These are phyloP conservation scores for Margaritispora aquatica DNA, from an alignment of 495 filamentous ascomycete genomes.

Conservation along the genomic window DNA sequence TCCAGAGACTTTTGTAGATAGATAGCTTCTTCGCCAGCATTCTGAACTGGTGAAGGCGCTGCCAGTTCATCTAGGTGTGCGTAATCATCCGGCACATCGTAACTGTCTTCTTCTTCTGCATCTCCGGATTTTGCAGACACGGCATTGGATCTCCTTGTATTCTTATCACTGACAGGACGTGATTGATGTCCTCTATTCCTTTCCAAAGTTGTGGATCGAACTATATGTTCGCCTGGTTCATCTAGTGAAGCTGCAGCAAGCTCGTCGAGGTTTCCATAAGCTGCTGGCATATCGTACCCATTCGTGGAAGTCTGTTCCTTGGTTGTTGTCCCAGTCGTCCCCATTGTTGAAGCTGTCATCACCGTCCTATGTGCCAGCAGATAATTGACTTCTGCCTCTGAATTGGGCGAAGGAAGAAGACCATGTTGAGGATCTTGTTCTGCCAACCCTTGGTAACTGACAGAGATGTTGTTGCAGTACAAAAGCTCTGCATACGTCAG, in stretches of 20 bases:
- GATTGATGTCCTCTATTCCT: neutral
- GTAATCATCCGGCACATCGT: slow-evolving; percentile 42
- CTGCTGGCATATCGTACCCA: slow-evolving; percentile 13
- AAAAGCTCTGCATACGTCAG: neutral
- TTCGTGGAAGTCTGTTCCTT: no score
- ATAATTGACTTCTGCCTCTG: neutral
- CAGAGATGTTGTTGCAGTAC: no score
- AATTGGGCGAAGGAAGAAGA: neutral
- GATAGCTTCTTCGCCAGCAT: slow-evolving; percentile 32
- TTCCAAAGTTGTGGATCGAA: slow-evolving; percentile 17
- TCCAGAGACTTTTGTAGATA: slow-evolving; percentile 25
- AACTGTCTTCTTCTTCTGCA: slow-evolving; percentile 23
- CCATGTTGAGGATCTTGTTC: no score
- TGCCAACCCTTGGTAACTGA: no score
- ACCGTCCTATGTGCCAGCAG: neutral
- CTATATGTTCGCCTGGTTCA: slow-evolving; percentile 27
- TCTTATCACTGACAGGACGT: no score
- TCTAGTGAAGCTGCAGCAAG: slow-evolving; percentile 35
- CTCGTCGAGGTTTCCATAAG: slow-evolving; percentile 42
- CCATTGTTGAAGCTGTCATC: neutral
- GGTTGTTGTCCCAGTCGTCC: no score
- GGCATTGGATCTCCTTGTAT: neutral
- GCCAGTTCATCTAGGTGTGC: slow-evolving; percentile 42
- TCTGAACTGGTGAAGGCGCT: slow-evolving; percentile 37
- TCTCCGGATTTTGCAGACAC: no score